Percentiles rank a stretch among this genome's conserved stretches.
Evolutionary conservation across 306 rosid genomes (phyloP).

Genomic region (Vigna unguiculata): DNA sequence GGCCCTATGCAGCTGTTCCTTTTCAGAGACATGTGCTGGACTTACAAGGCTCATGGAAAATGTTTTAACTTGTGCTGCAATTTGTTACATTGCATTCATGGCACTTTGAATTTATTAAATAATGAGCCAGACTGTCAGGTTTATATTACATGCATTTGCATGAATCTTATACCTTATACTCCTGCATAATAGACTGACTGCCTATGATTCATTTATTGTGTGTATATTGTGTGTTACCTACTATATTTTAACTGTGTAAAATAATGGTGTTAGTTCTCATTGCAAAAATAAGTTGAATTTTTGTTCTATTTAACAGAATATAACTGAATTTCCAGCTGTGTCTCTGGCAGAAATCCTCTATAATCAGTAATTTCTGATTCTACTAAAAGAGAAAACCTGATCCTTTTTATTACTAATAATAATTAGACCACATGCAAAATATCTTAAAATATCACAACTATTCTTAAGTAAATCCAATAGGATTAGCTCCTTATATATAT

Average conservation of each 20-base stretch:
- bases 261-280: neutral
- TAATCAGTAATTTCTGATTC: neutral
- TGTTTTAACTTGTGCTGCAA: neutral
- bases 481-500: neutral
- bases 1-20: conserved; percentile 7
- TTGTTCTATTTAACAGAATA: too few species aligned
- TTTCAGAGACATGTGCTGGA: neutral
- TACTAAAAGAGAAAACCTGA: neutral
- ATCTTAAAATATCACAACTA: neutral
- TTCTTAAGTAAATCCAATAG: neutral
- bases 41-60: neutral
- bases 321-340: neutral
- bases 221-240: neutral
- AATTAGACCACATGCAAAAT: neutral
- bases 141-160: neutral
- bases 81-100: neutral
- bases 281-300: too few species aligned
- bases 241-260: neutral
- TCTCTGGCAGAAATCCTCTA: neutral
- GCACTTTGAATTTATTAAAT: conserved; percentile 10
- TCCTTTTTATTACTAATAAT: neutral
- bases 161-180: neutral
- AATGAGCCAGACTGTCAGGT: neutral
- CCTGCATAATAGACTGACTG: neutral
- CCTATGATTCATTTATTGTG: neutral